Evolutionary conservation across 2,329 filamentous ascomycete species (phyloP).

Genomic region (Alternaria longipes): DNA sequence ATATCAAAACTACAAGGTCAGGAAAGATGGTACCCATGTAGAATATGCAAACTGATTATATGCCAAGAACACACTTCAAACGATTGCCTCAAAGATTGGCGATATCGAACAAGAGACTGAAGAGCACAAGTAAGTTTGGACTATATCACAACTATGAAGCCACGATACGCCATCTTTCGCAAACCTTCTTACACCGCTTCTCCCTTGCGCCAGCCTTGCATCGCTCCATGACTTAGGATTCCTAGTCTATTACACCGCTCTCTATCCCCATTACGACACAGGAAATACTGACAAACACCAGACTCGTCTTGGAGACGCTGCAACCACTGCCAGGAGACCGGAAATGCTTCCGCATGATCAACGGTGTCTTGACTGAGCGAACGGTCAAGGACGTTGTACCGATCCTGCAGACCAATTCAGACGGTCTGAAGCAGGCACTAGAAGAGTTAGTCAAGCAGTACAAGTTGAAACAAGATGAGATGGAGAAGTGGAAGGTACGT

Average conservation of each 20-base stretch:
- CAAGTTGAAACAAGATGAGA: constrained; percentile 90
- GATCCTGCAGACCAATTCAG: constrained; percentile 89
- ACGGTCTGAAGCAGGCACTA: constrained; percentile 91
- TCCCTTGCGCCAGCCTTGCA: constrained; percentile 22
- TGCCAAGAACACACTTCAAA: constrained; percentile 73
- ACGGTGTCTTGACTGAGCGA: constrained; percentile 92
- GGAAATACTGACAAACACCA: constrained; percentile 52
- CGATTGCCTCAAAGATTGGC: constrained; percentile 94
- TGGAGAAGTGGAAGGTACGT: constrained; percentile 97
- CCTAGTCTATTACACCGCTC: constrained; percentile 30
- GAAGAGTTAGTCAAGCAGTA: constrained; percentile 97
- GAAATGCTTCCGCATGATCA: constrained; percentile 99
- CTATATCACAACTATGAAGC: neutral
- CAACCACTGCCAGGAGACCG: constrained; percentile 82
- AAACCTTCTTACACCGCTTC: constrained; percentile 30
- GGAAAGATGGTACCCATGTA: neutral
- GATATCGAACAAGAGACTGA: constrained; percentile 97
- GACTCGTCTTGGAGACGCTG: constrained; percentile 92
- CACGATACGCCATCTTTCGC: neutral
- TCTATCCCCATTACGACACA: neutral
- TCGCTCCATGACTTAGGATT: constrained; percentile 10
- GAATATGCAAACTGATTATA: neutral
- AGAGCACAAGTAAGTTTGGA: constrained; percentile 85
- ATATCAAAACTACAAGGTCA: constrained; percentile 74
- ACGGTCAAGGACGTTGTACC: constrained; percentile 94